phyloP scores from a whole-genome alignment of 768 basidiomycete species.

The Russula sp. region DNA sequence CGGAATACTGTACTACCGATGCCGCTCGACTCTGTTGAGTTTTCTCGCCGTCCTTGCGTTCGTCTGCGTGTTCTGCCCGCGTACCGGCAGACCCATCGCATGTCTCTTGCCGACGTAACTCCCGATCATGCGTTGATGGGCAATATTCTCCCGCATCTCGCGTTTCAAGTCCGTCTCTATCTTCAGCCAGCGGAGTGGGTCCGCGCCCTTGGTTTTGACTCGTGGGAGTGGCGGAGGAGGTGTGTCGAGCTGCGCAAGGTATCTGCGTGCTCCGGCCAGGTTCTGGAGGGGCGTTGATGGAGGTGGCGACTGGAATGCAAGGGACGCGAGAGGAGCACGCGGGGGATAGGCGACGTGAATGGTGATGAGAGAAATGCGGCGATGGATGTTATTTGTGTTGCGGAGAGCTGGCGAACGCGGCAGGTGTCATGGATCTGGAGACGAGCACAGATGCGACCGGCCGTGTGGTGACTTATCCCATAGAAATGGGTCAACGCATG shows the following conservation, averaged over 20 bases:
- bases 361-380: conserved; percentile 94
- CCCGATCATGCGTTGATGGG: conserved; percentile 90
- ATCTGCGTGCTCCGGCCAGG: conserved; percentile 31
- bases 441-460: conserved; percentile 83
- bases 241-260: conserved; percentile 8
- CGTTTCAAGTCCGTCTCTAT: conserved; percentile 86
- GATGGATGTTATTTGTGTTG: conserved; percentile 86
- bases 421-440: conserved; percentile 87
- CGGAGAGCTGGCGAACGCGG: conserved; percentile 76
- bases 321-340: conserved; percentile 61
- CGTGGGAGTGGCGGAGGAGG: conserved; percentile 14
- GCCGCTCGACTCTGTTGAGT: conserved; percentile 81
- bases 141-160: conserved; percentile 85
- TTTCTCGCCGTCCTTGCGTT: conserved; percentile 90
- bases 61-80: conserved; percentile 89
- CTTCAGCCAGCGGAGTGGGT: conserved; percentile 70
- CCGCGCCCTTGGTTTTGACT: conserved; percentile 37
- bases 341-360: conserved; percentile 66
- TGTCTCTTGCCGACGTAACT: conserved; percentile 92
- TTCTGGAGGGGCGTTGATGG: conserved; percentile 39
- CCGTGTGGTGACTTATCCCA: conserved; percentile 74
- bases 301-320: conserved; percentile 49
- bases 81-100: conserved; percentile 88
- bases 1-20: conserved; percentile 35
- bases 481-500: conserved; percentile 89